Evolutionary conservation across 345 rosid genomes (phyloP), one percentile per base, ranked within the genome.

Genomic region (Ceriops zippeliana): DNA sequence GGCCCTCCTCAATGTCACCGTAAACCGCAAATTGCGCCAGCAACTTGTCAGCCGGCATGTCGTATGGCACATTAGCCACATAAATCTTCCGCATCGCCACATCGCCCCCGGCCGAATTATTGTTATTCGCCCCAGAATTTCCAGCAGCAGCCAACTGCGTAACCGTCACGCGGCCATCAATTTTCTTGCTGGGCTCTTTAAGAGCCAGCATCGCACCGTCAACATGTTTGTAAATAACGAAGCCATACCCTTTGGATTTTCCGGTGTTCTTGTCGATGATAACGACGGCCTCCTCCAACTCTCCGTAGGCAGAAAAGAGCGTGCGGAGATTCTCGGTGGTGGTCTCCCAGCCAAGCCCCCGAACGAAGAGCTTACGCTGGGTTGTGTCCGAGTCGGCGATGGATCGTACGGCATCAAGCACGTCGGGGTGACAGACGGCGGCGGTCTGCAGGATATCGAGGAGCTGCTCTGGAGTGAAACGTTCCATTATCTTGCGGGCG

Each of bases 291-390:
- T 92, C 95, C 53, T 92, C 98, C 4, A 92, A 80, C 35, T 90
- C 95, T 0, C 98, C 98, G 47, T 78, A 92, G 13, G 70, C 75
- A 1, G 89, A 82, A 74, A 92, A 92, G 38, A 83, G 79, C 10
- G 81, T 61, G 9, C 86, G 79, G 20, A 92, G 86, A 66, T 80
- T 85, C 30, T 90, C 98, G 47, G 92, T 78, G 6, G 92, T 90
- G 5, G 98, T 90, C 47, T 92, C 95, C 90, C 89, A 89, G 32
- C 92, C 93, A 17, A 92, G 88, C 19, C 98, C 98, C 35, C 91
- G 96, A 24, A 92, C 74, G 73, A 92, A 92, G 13, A 92, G 83
- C 83, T 92, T 92, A 38, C 98, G 84, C 79, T 84, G 95, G 22
- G 93, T 62, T 65, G 87, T 75, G 24, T 92, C 96, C 6, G 81